These are phyloP conservation scores for Wickerhamiella alocasiicola DNA, from an alignment of 805 yeast species.

Conservation along the genomic window DNA sequence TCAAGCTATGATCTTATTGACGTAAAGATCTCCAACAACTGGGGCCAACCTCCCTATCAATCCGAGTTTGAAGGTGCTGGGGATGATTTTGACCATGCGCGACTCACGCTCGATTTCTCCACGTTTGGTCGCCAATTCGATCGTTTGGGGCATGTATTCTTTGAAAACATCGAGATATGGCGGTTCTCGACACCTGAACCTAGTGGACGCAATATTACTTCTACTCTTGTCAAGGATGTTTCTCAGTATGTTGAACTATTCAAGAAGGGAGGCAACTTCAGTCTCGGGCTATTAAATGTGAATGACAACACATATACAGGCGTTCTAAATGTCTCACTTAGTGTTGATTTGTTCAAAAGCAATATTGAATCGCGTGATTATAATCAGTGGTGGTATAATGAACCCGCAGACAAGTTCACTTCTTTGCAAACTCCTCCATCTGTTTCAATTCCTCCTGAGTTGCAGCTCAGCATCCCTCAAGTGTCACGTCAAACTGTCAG, in stretches of 20 bases:
- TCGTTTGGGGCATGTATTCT: constrained; percentile 31
- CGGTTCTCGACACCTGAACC: constrained; percentile 70
- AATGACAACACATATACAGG: constrained; percentile 45
- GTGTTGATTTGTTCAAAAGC: constrained; percentile 37
- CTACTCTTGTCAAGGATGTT: constrained; percentile 51
- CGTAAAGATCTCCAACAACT: too few relatives aligned
- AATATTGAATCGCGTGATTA: neutral
- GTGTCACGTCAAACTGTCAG: constrained; percentile 46
- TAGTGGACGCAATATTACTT: constrained; percentile 35
- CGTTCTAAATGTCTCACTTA: constrained; percentile 40
- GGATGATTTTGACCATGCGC: constrained; percentile 28
- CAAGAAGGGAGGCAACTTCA: constrained; percentile 27
- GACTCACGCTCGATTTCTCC: constrained; percentile 24
- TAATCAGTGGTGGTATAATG: constrained; percentile 13
- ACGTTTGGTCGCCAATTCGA: constrained; percentile 29
- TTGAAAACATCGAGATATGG: constrained; percentile 54
- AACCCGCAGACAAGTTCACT: constrained; percentile 8
- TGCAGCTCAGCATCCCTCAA: constrained; percentile 16
- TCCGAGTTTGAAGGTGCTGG: too few relatives aligned
- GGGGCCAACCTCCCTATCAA: too few relatives aligned
- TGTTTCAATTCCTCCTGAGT: neutral
- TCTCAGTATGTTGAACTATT: constrained; percentile 46
- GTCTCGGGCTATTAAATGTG: constrained; percentile 56
- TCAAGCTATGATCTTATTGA: too few relatives aligned
- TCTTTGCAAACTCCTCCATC: constrained; percentile 3